A percentile compares a stretch with the other conserved stretches of the same genome.
phyloP scores from a whole-genome alignment of 202 grass and related monocot genomes.

The Panicum hallii region DNA sequence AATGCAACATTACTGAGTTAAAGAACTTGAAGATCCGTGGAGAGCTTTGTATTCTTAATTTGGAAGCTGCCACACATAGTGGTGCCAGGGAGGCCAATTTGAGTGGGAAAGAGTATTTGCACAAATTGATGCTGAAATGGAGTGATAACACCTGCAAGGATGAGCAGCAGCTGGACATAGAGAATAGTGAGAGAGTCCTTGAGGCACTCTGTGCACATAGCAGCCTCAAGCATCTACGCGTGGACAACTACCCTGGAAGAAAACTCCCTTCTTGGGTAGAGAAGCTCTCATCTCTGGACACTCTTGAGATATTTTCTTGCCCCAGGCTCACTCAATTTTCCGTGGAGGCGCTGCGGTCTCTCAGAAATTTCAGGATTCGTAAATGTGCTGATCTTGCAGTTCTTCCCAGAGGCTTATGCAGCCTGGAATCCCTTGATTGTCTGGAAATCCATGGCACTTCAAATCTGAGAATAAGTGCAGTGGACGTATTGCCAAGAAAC shows the following conservation, averaged over 20 bases:
- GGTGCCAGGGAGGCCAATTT: slow-evolving; percentile 46
- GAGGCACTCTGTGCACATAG: slow-evolving; percentile 41
- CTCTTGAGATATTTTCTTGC: slow-evolving; percentile 54
- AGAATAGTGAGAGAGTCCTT: slow-evolving; percentile 28
- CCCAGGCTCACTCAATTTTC: slow-evolving; percentile 44
- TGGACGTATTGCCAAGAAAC: slow-evolving; percentile 44
- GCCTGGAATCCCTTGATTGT: slow-evolving; percentile 14
- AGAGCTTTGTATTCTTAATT: slow-evolving; percentile 69
- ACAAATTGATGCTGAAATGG: slow-evolving; percentile 63
- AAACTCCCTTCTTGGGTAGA: slow-evolving; percentile 53
- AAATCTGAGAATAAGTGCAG: slow-evolving; percentile 23
- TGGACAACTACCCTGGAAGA: slow-evolving; percentile 55
- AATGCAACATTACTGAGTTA: slow-evolving; percentile 56
- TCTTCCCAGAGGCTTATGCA: slow-evolving; percentile 35
- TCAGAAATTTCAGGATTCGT: slow-evolving; percentile 30
- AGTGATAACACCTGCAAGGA: background rate
- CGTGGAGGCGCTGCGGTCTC: background rate
- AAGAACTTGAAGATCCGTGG: slow-evolving; percentile 58
- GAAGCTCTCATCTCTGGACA: slow-evolving; percentile 25
- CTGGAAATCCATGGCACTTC: slow-evolving; percentile 24
- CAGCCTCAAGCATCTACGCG: slow-evolving; percentile 43
- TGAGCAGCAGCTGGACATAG: background rate
- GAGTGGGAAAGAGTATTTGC: slow-evolving; percentile 49
- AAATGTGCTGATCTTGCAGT: slow-evolving; percentile 35
- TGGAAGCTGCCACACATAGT: slow-evolving; percentile 41